Base-by-base conservation (phyloP, 345 rosid species). In the Corchorus olitorius region DNA sequence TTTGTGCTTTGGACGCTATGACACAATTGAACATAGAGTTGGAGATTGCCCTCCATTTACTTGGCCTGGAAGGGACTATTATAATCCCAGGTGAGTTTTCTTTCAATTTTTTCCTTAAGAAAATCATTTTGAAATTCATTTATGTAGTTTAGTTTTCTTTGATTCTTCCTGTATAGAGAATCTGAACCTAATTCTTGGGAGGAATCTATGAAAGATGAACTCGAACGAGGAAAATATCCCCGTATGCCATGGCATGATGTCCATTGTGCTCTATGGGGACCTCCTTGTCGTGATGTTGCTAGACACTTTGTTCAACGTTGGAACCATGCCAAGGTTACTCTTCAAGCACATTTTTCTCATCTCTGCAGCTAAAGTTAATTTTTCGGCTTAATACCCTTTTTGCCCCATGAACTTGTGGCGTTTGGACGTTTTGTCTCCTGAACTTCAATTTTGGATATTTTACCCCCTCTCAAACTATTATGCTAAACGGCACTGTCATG, bases 211-310 rank as follows among this genome's bases (percentile, higher is more conserved):
- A 90, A 78, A 72, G 97, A 93, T 80, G 98, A 93, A 82, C 81
- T 95, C 56, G 89, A 92, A 10, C 87, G 97, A 10, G 75, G 63
- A 79, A 92, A 87, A 74, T 90, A 86, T 84, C 98, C 99, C 2
- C 90, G 97, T 52, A 95, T 95, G 99, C 99, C 99, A 1, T 95
- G 99, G 99, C 99, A 95, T 27, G 98, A 95, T 70, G 94, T 91
- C 54, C 98, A 95, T 2, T 95, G 99, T 58, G 96, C 99, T 78
- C 87, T 95, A 5, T 95, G 97, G 99, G 99, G 99, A 43, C 97
- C 99, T 0, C 92, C 99, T 63, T 92, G 98, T 68, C 96, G 94
- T 6, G 99, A 95, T 78, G 79, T 90, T 56, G 98, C 98, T 15
- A 81, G 98, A 80, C 99, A 95, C 70, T 95, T 95, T 72, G 93